Evolutionary conservation across 2,329 filamentous ascomycete genomes (phyloP), one percentile per base, ranked within the genome.

Genomic region (Botrytis elliptica): DNA sequence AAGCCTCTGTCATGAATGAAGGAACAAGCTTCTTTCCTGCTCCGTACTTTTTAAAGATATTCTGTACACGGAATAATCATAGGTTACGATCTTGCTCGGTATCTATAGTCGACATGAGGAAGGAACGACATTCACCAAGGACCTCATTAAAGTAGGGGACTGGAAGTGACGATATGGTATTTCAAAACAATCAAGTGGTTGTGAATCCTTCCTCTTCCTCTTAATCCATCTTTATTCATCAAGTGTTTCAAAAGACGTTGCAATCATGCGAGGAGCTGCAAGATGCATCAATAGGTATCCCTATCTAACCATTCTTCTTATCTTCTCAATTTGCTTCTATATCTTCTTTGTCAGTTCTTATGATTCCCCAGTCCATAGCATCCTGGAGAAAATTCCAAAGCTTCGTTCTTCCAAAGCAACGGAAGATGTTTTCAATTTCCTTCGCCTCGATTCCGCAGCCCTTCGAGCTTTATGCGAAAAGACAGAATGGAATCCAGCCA

Each of bases 381-480:
- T 59, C 10, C 6, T n/a, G 22, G 20, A 29, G 10, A 36, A 71
- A 16, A 20, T 38, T 18, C 6, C n/a, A 4, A 12, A 65, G 18
- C 36, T 33, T 42, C 70, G 44, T 4, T 20, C 62, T 22, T 22
- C 25, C 60, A 33, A 36, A 36, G 9, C 8, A 44, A 66, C 1
- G 6, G 6, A 33, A 46, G 76, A 80, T 60, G 55, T 76, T 63
- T 79, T 79, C 73, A 75, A 78, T 65, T 77, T 74, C 62, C 75
- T 75, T 70, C 75, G 77, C 29, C 40, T 79, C 38, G 62, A 75
- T 29, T 79, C 78, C 12, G 57, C 74, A 1, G 70, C 73, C 4
- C 75, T 80, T 49, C 74, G 74, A 60, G 72, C 52, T 22, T 65
- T 78, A 38, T 81, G 79, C 75, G 74, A 73, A 3, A 75, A 66